phyloP scores from a whole-genome alignment of 2,329 filamentous ascomycete genomes.

The Microsporum audouinii region DNA sequence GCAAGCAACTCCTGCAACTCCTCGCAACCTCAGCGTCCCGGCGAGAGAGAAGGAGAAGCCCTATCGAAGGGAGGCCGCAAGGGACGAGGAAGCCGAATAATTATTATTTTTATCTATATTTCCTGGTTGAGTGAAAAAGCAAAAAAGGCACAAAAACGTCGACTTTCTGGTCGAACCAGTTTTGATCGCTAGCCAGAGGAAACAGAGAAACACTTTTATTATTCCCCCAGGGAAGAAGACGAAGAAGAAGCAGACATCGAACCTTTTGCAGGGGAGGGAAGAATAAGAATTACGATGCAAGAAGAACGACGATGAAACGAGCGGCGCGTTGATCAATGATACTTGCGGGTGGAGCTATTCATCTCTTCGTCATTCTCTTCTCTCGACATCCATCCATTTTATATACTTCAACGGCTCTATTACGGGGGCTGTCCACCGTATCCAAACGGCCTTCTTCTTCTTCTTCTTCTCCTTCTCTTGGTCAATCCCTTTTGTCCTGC shows the following conservation, averaged over 20 bases:
- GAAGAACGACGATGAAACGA: neutral
- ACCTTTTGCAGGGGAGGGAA: neutral
- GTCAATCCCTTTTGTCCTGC: neutral
- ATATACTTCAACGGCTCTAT: neutral
- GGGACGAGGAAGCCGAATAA: neutral
- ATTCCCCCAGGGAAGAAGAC: neutral
- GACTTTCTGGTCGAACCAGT: neutral
- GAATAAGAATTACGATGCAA: neutral
- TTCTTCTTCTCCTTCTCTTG: neutral
- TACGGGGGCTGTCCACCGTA: neutral
- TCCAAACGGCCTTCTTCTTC: neutral
- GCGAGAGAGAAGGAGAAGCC: neutral
- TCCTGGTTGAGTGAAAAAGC: neutral
- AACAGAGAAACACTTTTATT: too few relatives aligned
- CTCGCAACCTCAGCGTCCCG: neutral
- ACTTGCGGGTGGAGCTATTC: neutral
- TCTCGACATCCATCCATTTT: neutral
- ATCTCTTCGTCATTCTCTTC: neutral
- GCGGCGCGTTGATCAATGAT: neutral
- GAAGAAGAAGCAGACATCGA: neutral
- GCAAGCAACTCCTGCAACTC: neutral
- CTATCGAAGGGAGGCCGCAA: neutral
- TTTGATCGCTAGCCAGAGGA: neutral
- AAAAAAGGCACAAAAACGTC: neutral
- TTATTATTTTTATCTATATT: neutral